Evolutionary conservation across 2,329 filamentous ascomycete genomes (phyloP), one percentile per base, ranked within the genome.

Genomic region (Aplosporella prunicola): DNA sequence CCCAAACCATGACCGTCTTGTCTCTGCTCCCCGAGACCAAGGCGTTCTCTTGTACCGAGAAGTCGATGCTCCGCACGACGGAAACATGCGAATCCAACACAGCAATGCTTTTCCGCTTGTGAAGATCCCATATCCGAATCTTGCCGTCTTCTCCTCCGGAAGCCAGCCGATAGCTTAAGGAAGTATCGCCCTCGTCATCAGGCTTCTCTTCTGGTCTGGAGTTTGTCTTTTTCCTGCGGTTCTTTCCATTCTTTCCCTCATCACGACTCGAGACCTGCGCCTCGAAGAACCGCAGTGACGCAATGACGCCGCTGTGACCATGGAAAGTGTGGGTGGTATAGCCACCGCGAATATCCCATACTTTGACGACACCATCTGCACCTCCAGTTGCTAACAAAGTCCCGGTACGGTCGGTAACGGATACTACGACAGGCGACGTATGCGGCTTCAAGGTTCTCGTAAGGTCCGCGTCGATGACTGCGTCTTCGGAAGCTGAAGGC

Each of bases 321-420:
- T 89, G 82, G 60, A 98, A 93, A 1, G 86, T 94, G 61, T 98
- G 91, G 18, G 93, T 98, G 20, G 87, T 78, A 59, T 83, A 96
- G 15, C 91, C 91, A 29, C 80, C 85, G 33, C 72, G 70, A 42
- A 98, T 86, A 61, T 98, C 91, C 89, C 89, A 98, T 35, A 98
- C 80, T 60, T 98, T 98, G 51, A 96, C 84, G 1, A 82, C 76
- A 16, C 91, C 91, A 55, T 98, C 91, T 3, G 91, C 88, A 32
- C 84, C 85, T 45, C 93, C 91, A 11, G 89, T 96, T 11, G 88
- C 91, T 28, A 98, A 70, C 9, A 98, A 68, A 2, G 89, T 93
- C 52, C 88, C 82, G 1, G 88, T 94, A 37, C 76, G 72, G 57
- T 98, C 91, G 43, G 91, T 78, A 1, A 85, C 79, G 10, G 89